These are phyloP conservation scores for Phaeoacremonium minimum DNA, from an alignment of 2,329 filamentous ascomycete species.

Conservation along the genomic window DNA sequence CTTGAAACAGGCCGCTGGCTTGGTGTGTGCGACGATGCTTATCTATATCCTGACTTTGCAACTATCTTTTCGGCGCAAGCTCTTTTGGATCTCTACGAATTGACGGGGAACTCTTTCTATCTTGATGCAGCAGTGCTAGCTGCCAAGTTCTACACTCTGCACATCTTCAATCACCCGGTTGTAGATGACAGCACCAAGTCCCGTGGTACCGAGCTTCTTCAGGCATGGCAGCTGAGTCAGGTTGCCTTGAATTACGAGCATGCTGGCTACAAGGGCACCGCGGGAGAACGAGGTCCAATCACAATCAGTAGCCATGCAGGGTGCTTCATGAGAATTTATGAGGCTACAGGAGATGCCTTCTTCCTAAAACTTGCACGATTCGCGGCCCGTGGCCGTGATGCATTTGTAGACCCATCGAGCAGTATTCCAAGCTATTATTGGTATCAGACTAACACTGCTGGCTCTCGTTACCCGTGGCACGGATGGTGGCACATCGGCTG, in stretches of 20 bases:
- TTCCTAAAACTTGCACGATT: slow-evolving; percentile 7
- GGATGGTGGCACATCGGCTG: slow-evolving; percentile 12
- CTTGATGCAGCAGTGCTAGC: slow-evolving; percentile 5
- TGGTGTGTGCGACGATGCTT: slow-evolving; percentile 8
- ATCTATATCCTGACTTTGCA: slow-evolving; percentile 7
- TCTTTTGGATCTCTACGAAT: slow-evolving; percentile 8
- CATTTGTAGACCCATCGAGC: slow-evolving; percentile 6
- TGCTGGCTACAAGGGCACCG: slow-evolving; percentile 7
- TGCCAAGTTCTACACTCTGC: slow-evolving; percentile 8
- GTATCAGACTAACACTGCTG: slow-evolving; percentile 8
- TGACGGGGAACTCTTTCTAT: slow-evolving; percentile 2
- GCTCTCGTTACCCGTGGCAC: slow-evolving; percentile 9
- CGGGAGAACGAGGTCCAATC: slow-evolving; percentile 6
- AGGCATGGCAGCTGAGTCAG: slow-evolving; percentile 10
- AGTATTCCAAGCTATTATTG: slow-evolving; percentile 11
- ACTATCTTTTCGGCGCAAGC: slow-evolving; percentile 6
- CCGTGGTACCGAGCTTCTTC: not conserved
- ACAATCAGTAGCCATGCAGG: slow-evolving; percentile 8
- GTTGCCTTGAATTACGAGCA: slow-evolving; percentile 9
- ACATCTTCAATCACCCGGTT: slow-evolving; percentile 10
- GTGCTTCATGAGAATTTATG: slow-evolving; percentile 7
- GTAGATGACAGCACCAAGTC: slow-evolving; percentile 3
- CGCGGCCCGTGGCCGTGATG: slow-evolving; percentile 8
- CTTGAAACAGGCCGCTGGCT: slow-evolving; percentile 8
- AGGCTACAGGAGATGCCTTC: slow-evolving; percentile 5